phyloP scores from a whole-genome alignment of 805 yeast genomes.

The Starmerella kuoi region DNA sequence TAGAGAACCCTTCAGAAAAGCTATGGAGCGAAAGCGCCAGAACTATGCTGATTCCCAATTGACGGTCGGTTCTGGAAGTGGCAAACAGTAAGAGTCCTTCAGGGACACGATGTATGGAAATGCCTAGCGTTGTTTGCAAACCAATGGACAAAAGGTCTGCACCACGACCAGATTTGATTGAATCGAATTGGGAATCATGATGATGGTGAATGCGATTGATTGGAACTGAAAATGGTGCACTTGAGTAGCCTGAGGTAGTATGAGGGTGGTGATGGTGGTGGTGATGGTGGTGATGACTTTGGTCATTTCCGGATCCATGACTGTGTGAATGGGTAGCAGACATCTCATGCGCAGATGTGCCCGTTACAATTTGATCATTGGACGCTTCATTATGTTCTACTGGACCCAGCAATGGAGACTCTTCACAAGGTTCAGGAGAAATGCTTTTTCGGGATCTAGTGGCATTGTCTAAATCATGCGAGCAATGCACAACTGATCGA shows the following conservation, averaged over 20 bases:
- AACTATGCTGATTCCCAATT: slow-evolving; percentile 68
- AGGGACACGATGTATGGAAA: slow-evolving; percentile 82
- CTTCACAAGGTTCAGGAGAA: slow-evolving; percentile 8
- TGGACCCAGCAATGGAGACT: slow-evolving; percentile 9
- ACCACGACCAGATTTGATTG: background rate
- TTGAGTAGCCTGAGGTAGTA: background rate
- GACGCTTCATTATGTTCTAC: no score
- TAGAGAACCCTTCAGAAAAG: slow-evolving; percentile 85
- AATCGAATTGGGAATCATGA: background rate
- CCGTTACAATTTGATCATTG: background rate
- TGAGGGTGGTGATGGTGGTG: background rate
- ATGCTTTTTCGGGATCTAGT: slow-evolving; percentile 1
- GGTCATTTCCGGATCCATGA: background rate
- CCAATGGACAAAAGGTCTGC: slow-evolving; percentile 78
- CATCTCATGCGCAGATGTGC: background rate
- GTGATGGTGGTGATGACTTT: background rate
- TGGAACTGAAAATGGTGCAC: background rate
- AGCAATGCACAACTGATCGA: slow-evolving; percentile 13
- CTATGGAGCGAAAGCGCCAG: slow-evolving; percentile 80
- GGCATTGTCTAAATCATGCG: slow-evolving; percentile 12
- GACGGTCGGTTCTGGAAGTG: slow-evolving; percentile 54
- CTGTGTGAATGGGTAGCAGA: background rate
- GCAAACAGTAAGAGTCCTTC: slow-evolving; percentile 87
- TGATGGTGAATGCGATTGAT: no score
- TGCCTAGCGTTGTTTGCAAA: slow-evolving; percentile 76